These are phyloP conservation scores for Chlorella sp. DNA, from an alignment of 139 green algal genomes.

Conservation along the genomic window DNA sequence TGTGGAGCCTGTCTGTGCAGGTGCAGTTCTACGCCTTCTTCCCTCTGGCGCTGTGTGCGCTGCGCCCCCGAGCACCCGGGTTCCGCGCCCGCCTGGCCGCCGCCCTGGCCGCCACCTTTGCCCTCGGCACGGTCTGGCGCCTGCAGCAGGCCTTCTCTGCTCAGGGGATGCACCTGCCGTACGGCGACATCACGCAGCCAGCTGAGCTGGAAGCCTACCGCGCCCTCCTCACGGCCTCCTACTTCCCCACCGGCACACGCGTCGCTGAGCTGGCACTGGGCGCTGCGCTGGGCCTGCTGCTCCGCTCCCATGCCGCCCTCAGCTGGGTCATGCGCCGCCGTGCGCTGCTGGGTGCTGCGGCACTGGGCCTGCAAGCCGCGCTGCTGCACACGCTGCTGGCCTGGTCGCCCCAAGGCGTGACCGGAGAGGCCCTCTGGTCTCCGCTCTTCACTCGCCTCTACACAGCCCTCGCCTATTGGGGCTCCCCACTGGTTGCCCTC, in stretches of 20 bases:
- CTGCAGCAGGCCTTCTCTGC: background rate
- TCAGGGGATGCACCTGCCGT: background rate
- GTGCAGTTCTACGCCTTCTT: constrained; percentile 3
- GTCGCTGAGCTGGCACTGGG: constrained; percentile 1
- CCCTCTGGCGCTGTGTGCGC: constrained; percentile 1
- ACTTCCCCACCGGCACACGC: background rate
- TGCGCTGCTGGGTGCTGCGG: background rate
- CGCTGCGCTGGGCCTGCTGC: constrained; percentile 22
- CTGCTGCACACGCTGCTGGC: background rate
- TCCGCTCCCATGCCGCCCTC: background rate
- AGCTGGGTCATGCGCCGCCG: background rate
- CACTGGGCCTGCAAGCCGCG: background rate
- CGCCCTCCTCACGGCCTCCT: background rate
- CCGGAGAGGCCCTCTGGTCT: background rate
- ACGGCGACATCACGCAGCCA: background rate
- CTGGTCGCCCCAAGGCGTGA: background rate
- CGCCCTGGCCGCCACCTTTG: background rate
- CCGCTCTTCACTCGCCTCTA: background rate
- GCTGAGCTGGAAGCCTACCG: background rate
- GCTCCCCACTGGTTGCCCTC: background rate
- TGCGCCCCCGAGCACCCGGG: background rate
- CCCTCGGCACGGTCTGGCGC: constrained; percentile 1
- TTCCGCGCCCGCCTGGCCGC: constrained; percentile 4
- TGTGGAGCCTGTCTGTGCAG: background rate
- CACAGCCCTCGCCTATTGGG: background rate